These are phyloP conservation scores for Debaryomyces psychrophilus DNA, from an alignment of 1,139 yeast species.

Conservation along the genomic window DNA sequence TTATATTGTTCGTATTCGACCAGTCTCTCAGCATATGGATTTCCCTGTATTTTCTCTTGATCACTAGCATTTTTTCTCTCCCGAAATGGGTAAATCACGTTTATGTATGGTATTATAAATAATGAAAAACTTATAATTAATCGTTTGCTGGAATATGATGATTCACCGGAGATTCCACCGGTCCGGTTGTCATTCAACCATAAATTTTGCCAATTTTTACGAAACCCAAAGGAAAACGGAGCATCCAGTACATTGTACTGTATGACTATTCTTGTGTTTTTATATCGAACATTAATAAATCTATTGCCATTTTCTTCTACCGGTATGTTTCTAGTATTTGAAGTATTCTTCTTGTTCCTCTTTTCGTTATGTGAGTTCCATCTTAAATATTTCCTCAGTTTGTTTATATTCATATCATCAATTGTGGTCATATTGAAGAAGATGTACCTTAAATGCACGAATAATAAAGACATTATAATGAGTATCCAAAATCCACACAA, in stretches of 20 bases:
- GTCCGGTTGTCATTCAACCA: constrained; percentile 34
- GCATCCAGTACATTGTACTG: constrained; percentile 27
- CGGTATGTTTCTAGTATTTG: constrained; percentile 20
- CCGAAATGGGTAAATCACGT: constrained; percentile 22
- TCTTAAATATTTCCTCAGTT: constrained; percentile 25
- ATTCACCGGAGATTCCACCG: constrained; percentile 14
- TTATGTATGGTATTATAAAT: constrained; percentile 35
- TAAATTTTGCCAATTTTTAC: constrained; percentile 38
- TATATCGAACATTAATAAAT: constrained; percentile 33
- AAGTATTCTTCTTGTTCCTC: constrained; percentile 14
- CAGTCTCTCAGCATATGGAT: neutral
- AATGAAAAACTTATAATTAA: constrained; percentile 26
- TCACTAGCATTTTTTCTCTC: constrained; percentile 12
- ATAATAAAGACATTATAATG: constrained; percentile 41
- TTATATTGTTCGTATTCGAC: constrained; percentile 15
- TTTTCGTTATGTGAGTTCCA: constrained; percentile 22
- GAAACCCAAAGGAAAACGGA: constrained; percentile 35
- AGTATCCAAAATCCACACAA: constrained; percentile 44
- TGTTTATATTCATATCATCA: constrained; percentile 35
- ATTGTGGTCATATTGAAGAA: constrained; percentile 49
- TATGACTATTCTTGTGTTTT: constrained; percentile 33
- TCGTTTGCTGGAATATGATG: constrained; percentile 16
- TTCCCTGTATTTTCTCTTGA: constrained; percentile 9
- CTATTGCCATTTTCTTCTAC: constrained; percentile 35
- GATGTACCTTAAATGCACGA: constrained; percentile 43